These are phyloP conservation scores for Ophiostoma sp. DNA, from an alignment of 2,329 filamentous ascomycete species.

Conservation along the genomic window DNA sequence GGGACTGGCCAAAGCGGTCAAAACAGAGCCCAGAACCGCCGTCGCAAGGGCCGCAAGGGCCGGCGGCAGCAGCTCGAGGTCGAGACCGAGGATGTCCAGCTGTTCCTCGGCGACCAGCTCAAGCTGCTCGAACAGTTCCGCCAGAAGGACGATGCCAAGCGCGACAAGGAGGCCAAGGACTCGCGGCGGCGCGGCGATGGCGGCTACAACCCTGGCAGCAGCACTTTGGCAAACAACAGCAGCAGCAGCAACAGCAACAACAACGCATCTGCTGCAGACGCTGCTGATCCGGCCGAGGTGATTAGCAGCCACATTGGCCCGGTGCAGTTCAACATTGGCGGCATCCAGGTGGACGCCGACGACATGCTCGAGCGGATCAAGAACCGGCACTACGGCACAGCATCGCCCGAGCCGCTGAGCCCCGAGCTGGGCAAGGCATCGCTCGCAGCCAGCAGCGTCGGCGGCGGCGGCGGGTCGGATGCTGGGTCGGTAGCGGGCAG, in stretches of 20 bases:
- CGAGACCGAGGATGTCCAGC: conserved; percentile 67
- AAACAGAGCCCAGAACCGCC: conserved; percentile 1
- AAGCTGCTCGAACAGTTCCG: conserved; percentile 64
- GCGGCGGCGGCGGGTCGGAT: background rate
- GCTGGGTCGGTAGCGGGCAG: conserved; percentile 4
- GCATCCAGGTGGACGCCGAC: conserved; percentile 91
- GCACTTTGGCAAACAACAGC: conserved; percentile 24
- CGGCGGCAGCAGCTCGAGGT: conserved; percentile 46
- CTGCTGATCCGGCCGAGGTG: conserved; percentile 38
- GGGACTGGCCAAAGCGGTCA: background rate
- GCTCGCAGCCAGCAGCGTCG: conserved; percentile 32
- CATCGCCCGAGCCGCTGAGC: conserved; percentile 42
- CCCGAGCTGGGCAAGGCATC: conserved; percentile 33
- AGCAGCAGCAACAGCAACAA: background rate
- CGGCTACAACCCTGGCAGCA: conserved; percentile 20
- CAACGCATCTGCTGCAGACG: background rate
- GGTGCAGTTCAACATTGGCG: conserved; percentile 96
- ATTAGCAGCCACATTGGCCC: conserved; percentile 79
- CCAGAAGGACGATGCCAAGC: conserved; percentile 45
- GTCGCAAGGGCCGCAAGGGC: background rate
- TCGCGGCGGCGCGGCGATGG: conserved; percentile 22
- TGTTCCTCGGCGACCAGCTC: conserved; percentile 69
- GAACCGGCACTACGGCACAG: conserved; percentile 51
- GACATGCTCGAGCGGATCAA: conserved; percentile 85
- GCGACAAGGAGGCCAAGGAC: conserved; percentile 38